Conservation (phyloP, 2,329 filamentous ascomycete species). For the Sporothrix sp. region DNA sequence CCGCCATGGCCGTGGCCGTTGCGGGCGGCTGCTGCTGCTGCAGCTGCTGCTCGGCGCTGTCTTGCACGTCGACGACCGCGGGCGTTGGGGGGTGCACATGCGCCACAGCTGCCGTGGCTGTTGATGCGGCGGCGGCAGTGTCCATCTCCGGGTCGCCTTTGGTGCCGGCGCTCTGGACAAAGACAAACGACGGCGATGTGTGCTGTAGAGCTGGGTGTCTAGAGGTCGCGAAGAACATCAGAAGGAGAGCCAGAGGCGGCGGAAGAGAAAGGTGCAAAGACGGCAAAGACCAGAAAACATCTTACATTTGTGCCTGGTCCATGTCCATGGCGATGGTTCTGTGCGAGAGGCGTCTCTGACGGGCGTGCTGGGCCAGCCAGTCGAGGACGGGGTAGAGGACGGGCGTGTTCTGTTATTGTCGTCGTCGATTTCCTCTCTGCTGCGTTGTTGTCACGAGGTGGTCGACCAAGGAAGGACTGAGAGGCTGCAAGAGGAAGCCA, state of each 20-base stretch:
- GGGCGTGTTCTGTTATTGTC: neutral
- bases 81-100: conserved; percentile 34
- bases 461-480: conserved; percentile 28
- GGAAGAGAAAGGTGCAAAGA: neutral
- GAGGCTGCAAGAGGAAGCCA: too few species aligned
- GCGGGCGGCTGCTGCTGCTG: neutral
- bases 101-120: conserved; percentile 19
- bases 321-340: conserved; percentile 38
- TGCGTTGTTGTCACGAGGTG: neutral
- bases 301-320: conserved; percentile 44
- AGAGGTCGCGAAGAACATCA: too few species aligned
- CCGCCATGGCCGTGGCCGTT: conserved; percentile 28
- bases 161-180: conserved; percentile 31
- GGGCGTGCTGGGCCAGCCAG: neutral
- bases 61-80: conserved; percentile 21
- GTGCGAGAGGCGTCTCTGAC: neutral
- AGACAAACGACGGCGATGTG: conserved; percentile 37
- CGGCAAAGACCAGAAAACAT: conserved; percentile 15
- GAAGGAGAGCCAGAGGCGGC: neutral
- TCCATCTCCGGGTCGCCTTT: conserved; percentile 23
- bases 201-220: conserved; percentile 33
- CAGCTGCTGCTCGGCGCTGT: too few species aligned
- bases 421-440: conserved; percentile 17
- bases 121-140: neutral
- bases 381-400: neutral